Evolutionary conservation across 768 basidiomycete genomes (phyloP).

Genomic region (Termitomyces sp.): DNA sequence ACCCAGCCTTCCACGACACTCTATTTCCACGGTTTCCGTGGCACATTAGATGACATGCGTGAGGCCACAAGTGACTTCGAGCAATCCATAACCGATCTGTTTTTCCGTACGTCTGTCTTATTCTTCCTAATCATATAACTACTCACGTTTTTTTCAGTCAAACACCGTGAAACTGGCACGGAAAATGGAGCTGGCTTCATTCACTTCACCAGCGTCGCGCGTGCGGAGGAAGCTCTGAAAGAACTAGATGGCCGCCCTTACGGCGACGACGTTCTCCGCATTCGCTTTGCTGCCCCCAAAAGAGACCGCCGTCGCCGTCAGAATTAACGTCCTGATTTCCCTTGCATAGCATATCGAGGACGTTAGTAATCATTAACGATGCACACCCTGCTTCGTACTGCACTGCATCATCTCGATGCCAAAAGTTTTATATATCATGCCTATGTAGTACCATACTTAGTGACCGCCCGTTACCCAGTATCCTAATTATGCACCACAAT

Average conservation of each 20-base stretch:
- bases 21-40: slow-evolving; percentile 26
- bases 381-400: background rate
- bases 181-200: slow-evolving; percentile 43
- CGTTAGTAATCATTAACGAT: background rate
- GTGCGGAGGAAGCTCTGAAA: slow-evolving; percentile 46
- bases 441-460: background rate
- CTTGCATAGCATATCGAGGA: background rate
- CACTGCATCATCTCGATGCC: background rate
- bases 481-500: background rate
- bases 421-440: background rate
- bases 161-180: slow-evolving; percentile 27
- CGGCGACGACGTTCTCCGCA: slow-evolving; percentile 31
- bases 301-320: background rate
- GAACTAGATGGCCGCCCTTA: slow-evolving; percentile 33
- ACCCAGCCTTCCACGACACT: slow-evolving; percentile 27
- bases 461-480: slow-evolving; percentile 2
- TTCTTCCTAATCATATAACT: background rate
- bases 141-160: slow-evolving; percentile 23
- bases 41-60: slow-evolving; percentile 21
- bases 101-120: slow-evolving; percentile 25
- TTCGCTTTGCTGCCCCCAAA: slow-evolving; percentile 36
- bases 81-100: slow-evolving; percentile 23
- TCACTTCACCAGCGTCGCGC: slow-evolving; percentile 43
- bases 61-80: slow-evolving; percentile 21
- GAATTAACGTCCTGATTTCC: too few species aligned